phyloP scores from a whole-genome alignment of 768 basidiomycete genomes.

The Trametopsis cervina region DNA sequence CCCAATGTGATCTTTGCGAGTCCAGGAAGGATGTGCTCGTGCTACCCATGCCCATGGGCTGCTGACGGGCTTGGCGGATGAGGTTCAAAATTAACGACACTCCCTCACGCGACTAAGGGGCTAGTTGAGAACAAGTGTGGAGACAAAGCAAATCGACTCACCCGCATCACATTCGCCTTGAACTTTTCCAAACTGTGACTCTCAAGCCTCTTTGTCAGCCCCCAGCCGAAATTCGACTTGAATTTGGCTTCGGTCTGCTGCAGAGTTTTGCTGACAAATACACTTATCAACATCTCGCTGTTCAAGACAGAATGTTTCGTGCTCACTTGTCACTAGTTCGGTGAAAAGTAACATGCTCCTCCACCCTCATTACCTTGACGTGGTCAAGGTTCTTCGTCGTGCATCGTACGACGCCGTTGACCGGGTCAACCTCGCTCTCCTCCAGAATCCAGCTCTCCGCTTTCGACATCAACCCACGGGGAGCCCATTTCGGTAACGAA shows the following conservation, averaged over 20 bases:
- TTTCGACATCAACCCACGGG: constrained; percentile 70
- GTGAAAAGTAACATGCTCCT: constrained; percentile 70
- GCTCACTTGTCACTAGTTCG: constrained; percentile 66
- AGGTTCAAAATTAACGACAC: constrained; percentile 76
- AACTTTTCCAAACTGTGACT: constrained; percentile 78
- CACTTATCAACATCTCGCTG: background rate
- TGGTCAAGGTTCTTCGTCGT: constrained; percentile 88
- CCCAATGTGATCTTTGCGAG: constrained; percentile 16
- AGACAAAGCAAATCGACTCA: constrained; percentile 29
- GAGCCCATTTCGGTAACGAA: constrained; percentile 88
- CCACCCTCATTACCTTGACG: constrained; percentile 89
- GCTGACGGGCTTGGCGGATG: constrained; percentile 69
- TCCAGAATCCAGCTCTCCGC: constrained; percentile 94
- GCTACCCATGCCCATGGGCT: constrained; percentile 39
- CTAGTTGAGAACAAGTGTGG: constrained; percentile 2
- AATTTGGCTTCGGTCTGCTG: constrained; percentile 86
- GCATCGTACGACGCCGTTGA: constrained; percentile 69
- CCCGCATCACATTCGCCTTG: constrained; percentile 82
- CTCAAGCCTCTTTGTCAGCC: constrained; percentile 81
- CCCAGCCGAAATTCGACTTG: constrained; percentile 87
- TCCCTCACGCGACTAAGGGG: constrained; percentile 74
- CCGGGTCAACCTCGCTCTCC: constrained; percentile 88
- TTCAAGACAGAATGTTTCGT: background rate
- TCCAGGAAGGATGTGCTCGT: constrained; percentile 25
- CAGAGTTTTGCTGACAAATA: constrained; percentile 53